Percentiles rank a stretch among this genome's conserved stretches.
Conservation (phyloP, 1,284 basidiomycete species). For the Leccinum subrobustum region DNA sequence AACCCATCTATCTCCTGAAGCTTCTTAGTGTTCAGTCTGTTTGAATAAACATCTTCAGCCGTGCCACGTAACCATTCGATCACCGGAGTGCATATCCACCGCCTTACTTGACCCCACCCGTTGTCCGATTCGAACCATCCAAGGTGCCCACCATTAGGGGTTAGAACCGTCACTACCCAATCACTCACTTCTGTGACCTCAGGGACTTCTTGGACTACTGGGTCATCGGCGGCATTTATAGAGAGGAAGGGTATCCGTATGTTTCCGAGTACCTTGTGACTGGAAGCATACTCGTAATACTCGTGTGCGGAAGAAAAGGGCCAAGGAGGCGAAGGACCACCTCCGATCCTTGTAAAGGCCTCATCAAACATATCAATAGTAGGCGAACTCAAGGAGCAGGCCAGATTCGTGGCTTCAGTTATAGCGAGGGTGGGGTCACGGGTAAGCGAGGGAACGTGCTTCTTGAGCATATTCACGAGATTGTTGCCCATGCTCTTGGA, state of each 20-base stretch:
- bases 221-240: constrained; percentile 91
- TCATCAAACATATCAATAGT: constrained; percentile 64
- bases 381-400: constrained; percentile 50
- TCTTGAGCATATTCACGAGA: constrained; percentile 63
- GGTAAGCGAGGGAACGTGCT: constrained; percentile 54
- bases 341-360: constrained; percentile 69
- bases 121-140: constrained; percentile 84
- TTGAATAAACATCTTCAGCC: constrained; percentile 50
- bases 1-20: constrained; percentile 56
- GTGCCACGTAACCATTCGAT: constrained; percentile 72
- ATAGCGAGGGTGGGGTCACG: constrained; percentile 52
- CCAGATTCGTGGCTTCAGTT: constrained; percentile 45
- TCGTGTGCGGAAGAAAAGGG: constrained; percentile 75
- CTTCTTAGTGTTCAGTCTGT: constrained; percentile 30
- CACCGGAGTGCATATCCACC: constrained; percentile 75
- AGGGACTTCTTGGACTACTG: constrained; percentile 71
- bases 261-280: constrained; percentile 51
- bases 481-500: constrained; percentile 84
- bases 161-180: constrained; percentile 73
- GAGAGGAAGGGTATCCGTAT: constrained; percentile 76
- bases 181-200: constrained; percentile 57
- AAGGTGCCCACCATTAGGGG: constrained; percentile 85
- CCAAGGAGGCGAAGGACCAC: constrained; percentile 78
- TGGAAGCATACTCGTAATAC: constrained; percentile 80
- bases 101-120: constrained; percentile 43